Conservation (phyloP, 352 stramenopile species). For the Bremia lactucae region DNA sequence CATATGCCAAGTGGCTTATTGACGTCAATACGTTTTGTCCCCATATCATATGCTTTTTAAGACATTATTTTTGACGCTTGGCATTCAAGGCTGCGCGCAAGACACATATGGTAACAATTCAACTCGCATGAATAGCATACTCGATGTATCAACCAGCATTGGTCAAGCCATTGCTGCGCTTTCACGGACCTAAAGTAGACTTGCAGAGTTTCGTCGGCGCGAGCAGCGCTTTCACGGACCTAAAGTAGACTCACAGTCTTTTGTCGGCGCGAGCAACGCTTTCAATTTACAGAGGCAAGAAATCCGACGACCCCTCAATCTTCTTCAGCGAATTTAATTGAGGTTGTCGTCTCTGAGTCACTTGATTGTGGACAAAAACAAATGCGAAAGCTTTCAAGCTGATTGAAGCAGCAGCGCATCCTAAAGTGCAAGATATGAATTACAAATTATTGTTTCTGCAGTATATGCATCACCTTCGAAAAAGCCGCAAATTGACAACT, state of each 20-base stretch:
- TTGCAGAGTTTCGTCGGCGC: conserved; percentile 37
- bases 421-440: no score
- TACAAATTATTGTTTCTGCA: conserved; percentile 12
- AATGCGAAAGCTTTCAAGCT: conserved; percentile 9
- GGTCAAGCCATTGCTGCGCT: conserved; percentile 30
- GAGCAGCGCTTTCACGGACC: conserved; percentile 46
- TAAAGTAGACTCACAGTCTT: conserved; percentile 26
- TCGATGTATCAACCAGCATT: conserved; percentile 22
- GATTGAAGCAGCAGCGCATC: conserved; percentile 19
- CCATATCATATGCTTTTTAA: conserved; percentile 11
- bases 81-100: conserved; percentile 40
- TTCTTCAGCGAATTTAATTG: conserved; percentile 35
- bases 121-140: conserved; percentile 26
- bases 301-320: no score
- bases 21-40: conserved; percentile 5
- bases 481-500: no score
- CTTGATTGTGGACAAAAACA: conserved; percentile 30
- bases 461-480: conserved; percentile 6
- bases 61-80: conserved; percentile 10
- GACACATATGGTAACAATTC: conserved; percentile 35
- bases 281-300: no score
- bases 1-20: conserved; percentile 14
- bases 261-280: conserved; percentile 47
- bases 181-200: conserved; percentile 32
- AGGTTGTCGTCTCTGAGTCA: conserved; percentile 44